A percentile compares a stretch with the other conserved stretches of the same genome.
Conservation (phyloP, 1,284 basidiomycete species). For the Pholiota adiposa region DNA sequence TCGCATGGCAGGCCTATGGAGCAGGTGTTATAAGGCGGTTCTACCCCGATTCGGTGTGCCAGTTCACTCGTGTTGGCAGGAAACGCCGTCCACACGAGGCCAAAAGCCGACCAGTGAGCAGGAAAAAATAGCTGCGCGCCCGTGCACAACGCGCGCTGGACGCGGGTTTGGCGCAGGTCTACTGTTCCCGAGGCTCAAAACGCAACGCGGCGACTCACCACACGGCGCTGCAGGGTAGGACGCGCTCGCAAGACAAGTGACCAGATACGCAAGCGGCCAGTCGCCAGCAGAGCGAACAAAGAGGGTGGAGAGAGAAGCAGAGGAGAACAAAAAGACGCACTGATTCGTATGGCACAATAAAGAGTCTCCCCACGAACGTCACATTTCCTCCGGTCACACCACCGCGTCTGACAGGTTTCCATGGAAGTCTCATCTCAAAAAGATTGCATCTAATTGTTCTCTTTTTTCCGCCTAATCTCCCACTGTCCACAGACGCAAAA, state of each 20-base stretch:
- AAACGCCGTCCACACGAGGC: conserved; percentile 23
- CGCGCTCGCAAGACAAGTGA: background rate
- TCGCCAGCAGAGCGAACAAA: background rate
- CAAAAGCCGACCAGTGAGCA: background rate
- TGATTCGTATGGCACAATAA: conserved; percentile 20
- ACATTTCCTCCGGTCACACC: conserved; percentile 25
- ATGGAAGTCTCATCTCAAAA: conserved; percentile 17
- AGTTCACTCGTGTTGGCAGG: conserved; percentile 4
- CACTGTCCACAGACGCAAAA: too few relatives aligned
- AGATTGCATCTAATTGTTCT: conserved; percentile 29
- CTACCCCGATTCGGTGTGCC: background rate
- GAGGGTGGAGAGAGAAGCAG: background rate
- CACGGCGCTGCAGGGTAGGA: background rate
- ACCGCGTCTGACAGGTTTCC: conserved; percentile 29
- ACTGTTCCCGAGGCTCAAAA: too few relatives aligned
- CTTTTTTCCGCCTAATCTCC: background rate
- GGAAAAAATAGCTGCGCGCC: background rate
- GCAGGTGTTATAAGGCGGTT: background rate
- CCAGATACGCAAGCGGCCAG: background rate
- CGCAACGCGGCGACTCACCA: too few relatives aligned
- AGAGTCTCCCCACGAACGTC: conserved; percentile 25
- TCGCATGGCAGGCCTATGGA: background rate
- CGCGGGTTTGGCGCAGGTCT: background rate
- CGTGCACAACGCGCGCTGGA: background rate
- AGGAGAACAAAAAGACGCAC: conserved; percentile 5